These are phyloP conservation scores for Grosmannia serpens DNA, from an alignment of 2,329 filamentous ascomycete genomes.

Conservation along the genomic window DNA sequence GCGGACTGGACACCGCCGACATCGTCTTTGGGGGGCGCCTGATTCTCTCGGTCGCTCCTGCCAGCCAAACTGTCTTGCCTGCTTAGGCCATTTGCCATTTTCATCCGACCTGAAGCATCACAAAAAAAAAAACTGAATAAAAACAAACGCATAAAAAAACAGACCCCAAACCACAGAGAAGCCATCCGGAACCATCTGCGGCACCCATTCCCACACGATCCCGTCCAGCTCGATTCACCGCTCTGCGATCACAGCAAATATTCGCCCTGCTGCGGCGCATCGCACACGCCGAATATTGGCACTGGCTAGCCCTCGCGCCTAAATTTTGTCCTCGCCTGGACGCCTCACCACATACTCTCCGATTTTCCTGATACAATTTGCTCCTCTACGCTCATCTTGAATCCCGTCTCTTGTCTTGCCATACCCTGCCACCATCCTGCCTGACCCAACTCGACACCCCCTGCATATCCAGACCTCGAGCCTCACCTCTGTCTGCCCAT, in stretches of 20 bases:
- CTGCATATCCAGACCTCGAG: too few relatives aligned
- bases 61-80: background rate
- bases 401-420: background rate
- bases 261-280: background rate
- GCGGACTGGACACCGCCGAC: background rate
- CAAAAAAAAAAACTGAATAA: background rate
- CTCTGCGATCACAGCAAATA: background rate
- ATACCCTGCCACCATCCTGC: background rate
- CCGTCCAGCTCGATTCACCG: background rate
- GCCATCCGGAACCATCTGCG: background rate
- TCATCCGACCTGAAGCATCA: background rate
- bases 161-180: background rate
- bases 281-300: background rate
- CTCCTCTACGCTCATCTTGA: background rate
- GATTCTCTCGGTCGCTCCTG: background rate
- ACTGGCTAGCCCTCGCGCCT: background rate
- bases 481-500: background rate
- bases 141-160: background rate
- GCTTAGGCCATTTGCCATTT: constrained; percentile 6
- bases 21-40: background rate
- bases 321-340: background rate
- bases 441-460: background rate
- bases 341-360: background rate
- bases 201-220: background rate
- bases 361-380: background rate